Conservation (phyloP, 495 filamentous ascomycete genomes). For the Neurospora sp. region DNA sequence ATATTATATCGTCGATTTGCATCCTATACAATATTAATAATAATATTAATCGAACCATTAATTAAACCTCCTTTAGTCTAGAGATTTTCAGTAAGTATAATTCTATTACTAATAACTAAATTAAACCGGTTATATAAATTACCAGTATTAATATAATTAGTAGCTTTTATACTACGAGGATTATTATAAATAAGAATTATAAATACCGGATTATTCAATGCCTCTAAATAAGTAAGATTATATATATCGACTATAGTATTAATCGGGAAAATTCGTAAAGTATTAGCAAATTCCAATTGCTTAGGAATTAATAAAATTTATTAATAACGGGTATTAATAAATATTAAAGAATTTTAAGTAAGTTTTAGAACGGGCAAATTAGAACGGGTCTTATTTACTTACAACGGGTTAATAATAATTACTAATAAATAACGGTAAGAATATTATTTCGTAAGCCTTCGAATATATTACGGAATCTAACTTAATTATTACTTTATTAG, state of each 20-base stretch:
- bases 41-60: no score
- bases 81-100: background rate
- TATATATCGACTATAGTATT: background rate
- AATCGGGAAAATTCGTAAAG: background rate
- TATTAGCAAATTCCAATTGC: no score
- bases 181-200: no score
- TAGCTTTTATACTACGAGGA: background rate
- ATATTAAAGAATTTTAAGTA: background rate
- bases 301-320: background rate
- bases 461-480: background rate
- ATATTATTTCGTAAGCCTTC: background rate
- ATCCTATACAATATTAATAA: no score
- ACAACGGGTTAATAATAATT: background rate
- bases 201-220: background rate
- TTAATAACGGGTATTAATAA: no score
- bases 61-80: background rate
- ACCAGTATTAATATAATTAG: background rate
- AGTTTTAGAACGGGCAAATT: no score
- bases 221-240: background rate
- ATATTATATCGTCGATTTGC: no score
- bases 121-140: background rate
- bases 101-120: background rate
- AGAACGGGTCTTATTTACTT: background rate
- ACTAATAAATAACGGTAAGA: accelerated
- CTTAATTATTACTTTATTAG: background rate